A percentile compares a stretch with the other conserved stretches of the same genome.
phyloP scores from a whole-genome alignment of 441 rosid genomes.

The Adansonia grandidieri region DNA sequence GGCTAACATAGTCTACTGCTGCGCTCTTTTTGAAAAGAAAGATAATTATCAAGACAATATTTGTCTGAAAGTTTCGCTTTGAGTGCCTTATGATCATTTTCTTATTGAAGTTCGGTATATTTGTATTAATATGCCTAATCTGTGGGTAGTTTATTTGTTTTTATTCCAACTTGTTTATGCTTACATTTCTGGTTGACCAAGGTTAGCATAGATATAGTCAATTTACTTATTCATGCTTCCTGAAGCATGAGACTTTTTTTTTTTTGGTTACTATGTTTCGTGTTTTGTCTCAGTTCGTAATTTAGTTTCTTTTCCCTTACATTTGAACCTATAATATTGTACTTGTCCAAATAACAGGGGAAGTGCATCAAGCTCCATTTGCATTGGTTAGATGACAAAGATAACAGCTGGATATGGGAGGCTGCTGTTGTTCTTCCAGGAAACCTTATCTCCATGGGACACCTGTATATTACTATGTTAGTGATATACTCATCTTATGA shows the following conservation, averaged over 20 bases:
- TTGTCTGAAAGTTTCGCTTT: neutral
- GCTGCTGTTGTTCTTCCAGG: constrained; percentile 80
- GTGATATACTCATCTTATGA: constrained; percentile 28
- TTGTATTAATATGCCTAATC: neutral
- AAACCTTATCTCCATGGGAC: constrained; percentile 74
- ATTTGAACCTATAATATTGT: neutral
- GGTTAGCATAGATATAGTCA: neutral
- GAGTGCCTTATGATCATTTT: neutral
- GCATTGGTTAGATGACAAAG: constrained; percentile 34
- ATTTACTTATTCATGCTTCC: neutral
- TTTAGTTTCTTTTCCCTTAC: neutral
- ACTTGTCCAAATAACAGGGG: constrained; percentile 27
- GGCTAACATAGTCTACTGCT: neutral
- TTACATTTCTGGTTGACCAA: neutral
- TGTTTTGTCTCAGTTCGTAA: neutral
- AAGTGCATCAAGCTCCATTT: constrained; percentile 34
- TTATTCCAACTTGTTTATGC: neutral
- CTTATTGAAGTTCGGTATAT: neutral
- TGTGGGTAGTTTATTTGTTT: neutral
- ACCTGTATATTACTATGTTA: constrained; percentile 77
- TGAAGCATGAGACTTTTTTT: neutral
- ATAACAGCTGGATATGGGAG: constrained; percentile 66
- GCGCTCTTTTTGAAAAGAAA: neutral
- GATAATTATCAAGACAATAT: neutral
- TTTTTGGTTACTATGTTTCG: neutral